Evolutionary conservation across 768 basidiomycete genomes (phyloP).

Genomic region (Tubosaeta sp.): DNA sequence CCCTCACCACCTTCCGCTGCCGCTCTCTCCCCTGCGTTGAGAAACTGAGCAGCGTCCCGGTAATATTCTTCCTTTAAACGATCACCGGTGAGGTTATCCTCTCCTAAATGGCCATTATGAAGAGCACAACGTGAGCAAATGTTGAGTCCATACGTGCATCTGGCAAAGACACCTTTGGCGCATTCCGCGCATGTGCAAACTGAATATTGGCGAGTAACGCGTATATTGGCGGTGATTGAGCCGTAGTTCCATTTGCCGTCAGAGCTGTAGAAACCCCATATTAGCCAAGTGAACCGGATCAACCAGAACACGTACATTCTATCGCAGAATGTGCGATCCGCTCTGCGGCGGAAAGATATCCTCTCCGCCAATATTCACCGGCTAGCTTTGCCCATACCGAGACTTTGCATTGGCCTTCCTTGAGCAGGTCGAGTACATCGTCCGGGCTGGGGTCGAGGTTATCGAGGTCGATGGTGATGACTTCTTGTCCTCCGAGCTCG

Average conservation of each 20-base stretch:
- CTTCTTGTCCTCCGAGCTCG: constrained; percentile 77
- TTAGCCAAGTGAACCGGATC: not conserved
- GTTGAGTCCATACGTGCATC: constrained; percentile 58
- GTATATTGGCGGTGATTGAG: constrained; percentile 67
- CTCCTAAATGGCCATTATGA: constrained; percentile 38
- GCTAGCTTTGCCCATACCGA: constrained; percentile 82
- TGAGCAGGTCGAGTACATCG: constrained; percentile 68
- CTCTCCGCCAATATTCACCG: constrained; percentile 83
- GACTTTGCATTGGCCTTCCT: constrained; percentile 65
- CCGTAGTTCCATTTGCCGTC: constrained; percentile 42
- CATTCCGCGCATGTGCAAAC: constrained; percentile 72
- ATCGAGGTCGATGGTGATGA: constrained; percentile 87
- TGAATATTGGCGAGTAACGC: constrained; percentile 83
- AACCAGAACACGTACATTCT: constrained; percentile 46
- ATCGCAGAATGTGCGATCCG: constrained; percentile 65
- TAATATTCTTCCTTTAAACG: constrained; percentile 67
- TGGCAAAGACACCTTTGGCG: constrained; percentile 73
- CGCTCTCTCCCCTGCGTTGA: constrained; percentile 58
- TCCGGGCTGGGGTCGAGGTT: constrained; percentile 75
- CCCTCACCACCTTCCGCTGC: constrained; percentile 58
- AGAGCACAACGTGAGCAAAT: not conserved
- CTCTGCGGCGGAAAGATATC: constrained; percentile 71
- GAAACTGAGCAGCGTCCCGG: constrained; percentile 60
- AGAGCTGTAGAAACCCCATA: constrained; percentile 38
- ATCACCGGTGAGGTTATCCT: constrained; percentile 56